Percentiles rank a stretch among this genome's conserved stretches.
Evolutionary conservation across 2,329 filamentous ascomycete species (phyloP).

Genomic region (Pseudocercospora musae): DNA sequence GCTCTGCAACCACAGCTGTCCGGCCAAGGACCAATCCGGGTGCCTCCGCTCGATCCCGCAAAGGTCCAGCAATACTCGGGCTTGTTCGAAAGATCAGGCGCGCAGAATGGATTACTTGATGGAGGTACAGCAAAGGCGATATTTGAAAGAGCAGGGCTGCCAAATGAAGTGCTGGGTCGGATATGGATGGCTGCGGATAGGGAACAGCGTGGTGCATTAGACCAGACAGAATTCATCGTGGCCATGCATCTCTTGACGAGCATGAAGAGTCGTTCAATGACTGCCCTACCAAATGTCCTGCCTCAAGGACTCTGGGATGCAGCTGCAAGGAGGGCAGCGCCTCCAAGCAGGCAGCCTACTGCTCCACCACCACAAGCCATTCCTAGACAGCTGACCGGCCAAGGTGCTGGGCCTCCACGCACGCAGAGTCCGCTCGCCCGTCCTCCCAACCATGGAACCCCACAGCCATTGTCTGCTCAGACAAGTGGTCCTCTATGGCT

Average conservation of each 20-base stretch:
- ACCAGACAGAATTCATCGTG: slow-evolving; percentile 90
- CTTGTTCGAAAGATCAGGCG: slow-evolving; percentile 86
- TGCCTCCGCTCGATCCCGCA: slow-evolving; percentile 82
- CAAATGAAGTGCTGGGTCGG: slow-evolving; percentile 85
- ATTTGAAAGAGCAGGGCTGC: slow-evolving; percentile 86
- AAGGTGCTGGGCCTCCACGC: slow-evolving; percentile 43
- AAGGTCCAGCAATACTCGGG: slow-evolving; percentile 84
- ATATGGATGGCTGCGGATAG: slow-evolving; percentile 97
- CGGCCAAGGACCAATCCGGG: slow-evolving; percentile 65
- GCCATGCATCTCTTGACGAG: slow-evolving; percentile 96
- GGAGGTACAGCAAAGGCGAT: slow-evolving; percentile 77
- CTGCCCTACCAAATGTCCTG: slow-evolving; percentile 73
- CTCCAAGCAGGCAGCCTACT: slow-evolving; percentile 32
- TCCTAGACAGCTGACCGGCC: slow-evolving; percentile 77
- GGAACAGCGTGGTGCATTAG: slow-evolving; percentile 82
- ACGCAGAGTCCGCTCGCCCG: slow-evolving; percentile 60
- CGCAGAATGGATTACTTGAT: slow-evolving; percentile 72
- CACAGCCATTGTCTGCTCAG: slow-evolving; percentile 50
- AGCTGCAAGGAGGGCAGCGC: slow-evolving; percentile 65
- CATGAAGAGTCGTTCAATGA: slow-evolving; percentile 78
- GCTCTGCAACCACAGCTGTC: slow-evolving; percentile 33
- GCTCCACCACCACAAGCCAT: slow-evolving; percentile 51
- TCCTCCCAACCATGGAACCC: slow-evolving; percentile 47
- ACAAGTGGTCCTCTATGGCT: slow-evolving; percentile 70
- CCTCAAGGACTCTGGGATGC: slow-evolving; percentile 88